Percentiles rank a stretch among this genome's conserved stretches.
Conservation (phyloP, 2,329 filamentous ascomycete species). For the Hymenoscyphus infarciens region DNA sequence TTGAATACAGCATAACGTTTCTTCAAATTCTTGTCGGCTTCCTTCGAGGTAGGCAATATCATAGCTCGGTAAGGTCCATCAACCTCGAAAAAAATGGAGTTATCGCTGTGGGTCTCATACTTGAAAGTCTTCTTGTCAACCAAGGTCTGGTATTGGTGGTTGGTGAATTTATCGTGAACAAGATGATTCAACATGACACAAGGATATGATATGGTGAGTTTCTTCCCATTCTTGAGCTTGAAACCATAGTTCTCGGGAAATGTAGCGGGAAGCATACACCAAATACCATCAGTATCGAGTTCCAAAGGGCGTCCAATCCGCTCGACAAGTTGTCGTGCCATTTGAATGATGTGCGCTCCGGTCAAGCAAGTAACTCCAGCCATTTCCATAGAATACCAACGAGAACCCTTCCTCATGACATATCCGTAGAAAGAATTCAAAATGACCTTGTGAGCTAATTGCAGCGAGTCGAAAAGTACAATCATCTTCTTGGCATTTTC, state of each 20-base stretch:
- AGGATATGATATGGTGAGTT: constrained; percentile 92
- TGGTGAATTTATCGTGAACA: constrained; percentile 91
- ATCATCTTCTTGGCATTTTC: constrained; percentile 99
- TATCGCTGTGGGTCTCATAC: constrained; percentile 97
- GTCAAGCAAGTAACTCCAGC: constrained; percentile 97
- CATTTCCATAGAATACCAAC: constrained; percentile 99
- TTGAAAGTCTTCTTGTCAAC: constrained; percentile 74
- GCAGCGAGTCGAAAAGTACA: constrained; percentile 88
- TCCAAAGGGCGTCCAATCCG: constrained; percentile 89
- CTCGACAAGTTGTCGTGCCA: constrained; percentile 91
- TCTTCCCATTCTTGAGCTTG: constrained; percentile 93
- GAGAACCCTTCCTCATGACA: constrained; percentile 97
- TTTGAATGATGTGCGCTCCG: constrained; percentile 92
- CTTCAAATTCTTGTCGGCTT: constrained; percentile 99
- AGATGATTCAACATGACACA: constrained; percentile 99
- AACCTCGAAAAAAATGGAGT: constrained; percentile 99
- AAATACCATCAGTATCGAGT: constrained; percentile 97
- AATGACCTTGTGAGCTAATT: constrained; percentile 98
- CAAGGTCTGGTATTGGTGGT: constrained; percentile 93
- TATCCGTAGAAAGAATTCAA: constrained; percentile 99
- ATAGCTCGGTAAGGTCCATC: constrained; percentile 97
- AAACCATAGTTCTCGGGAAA: constrained; percentile 97
- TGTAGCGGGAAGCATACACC: constrained; percentile 95
- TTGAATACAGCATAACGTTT: constrained; percentile 99
- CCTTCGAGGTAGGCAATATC: constrained; percentile 95